Conservation (phyloP, 2,329 filamentous ascomycete species). For the Nigrospora sphaerica region DNA sequence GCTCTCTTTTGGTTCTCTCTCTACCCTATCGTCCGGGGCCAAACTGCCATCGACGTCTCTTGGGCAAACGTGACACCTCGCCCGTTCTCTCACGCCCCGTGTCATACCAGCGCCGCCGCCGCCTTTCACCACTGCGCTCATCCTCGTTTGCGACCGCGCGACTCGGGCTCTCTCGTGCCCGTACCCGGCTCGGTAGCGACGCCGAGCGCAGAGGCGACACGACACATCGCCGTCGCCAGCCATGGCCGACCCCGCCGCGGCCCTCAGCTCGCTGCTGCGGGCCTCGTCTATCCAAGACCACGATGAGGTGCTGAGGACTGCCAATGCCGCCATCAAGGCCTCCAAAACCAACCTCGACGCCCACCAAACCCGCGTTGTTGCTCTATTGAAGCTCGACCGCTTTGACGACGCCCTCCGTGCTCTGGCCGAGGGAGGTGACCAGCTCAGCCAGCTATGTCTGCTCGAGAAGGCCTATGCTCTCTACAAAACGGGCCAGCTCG, state of each 20-base stretch:
- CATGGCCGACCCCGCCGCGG: conserved; percentile 38
- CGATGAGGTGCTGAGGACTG: conserved; percentile 61
- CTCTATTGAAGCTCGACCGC: conserved; percentile 74
- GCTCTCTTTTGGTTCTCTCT: too few relatives aligned
- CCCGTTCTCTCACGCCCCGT: too few relatives aligned
- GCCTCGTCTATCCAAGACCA: conserved; percentile 59
- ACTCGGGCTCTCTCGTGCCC: too few relatives aligned
- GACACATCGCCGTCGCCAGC: too few relatives aligned
- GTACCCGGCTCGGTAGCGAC: too few relatives aligned
- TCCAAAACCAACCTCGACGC: conserved; percentile 50
- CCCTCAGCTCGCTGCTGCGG: conserved; percentile 47
- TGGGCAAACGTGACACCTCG: too few relatives aligned
- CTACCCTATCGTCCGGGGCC: too few relatives aligned
- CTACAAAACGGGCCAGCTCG: conserved; percentile 68
- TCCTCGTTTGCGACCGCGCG: too few relatives aligned
- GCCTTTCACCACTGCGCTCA: too few relatives aligned
- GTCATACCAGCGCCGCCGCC: too few relatives aligned
- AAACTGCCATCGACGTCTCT: too few relatives aligned
- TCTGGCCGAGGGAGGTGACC: conserved; percentile 56
- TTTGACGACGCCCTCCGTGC: conserved; percentile 69
- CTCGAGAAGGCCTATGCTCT: conserved; percentile 77
- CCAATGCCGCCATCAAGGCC: conserved; percentile 54
- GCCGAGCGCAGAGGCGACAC: too few relatives aligned
- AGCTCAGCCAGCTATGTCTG: conserved; percentile 51
- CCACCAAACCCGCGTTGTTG: conserved; percentile 64